Base-by-base conservation (phyloP, 768 basidiomycete genomes). In the Kondoa malvinella region DNA sequence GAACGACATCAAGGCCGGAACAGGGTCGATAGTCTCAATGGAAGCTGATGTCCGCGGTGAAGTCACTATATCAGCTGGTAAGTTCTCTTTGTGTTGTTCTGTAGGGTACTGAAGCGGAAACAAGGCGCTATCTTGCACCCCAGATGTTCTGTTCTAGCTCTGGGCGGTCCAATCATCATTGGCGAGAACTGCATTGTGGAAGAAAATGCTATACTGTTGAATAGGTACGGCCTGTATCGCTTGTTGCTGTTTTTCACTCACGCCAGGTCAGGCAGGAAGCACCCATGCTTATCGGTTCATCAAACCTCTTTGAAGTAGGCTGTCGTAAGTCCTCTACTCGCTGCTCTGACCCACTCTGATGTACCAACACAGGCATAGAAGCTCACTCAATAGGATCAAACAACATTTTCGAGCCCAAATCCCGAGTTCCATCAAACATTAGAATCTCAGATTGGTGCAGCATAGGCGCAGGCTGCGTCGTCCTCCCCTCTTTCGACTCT, bases 21-120 rank as follows among this genome's bases (percentile, higher is more conserved):
- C 91, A 1, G 89, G 86, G 75, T 87, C 90, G 3, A 82, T 94
- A 61, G 87, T 96, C 31, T 90, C 89, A 75, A 87, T 90, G 75
- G 92, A 95, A 79, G 88, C 89, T 32, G 92, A 96, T 70, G 81
- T 97, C 72, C 89, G 89, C 76, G 94, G 95, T 64, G 87, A 92
- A 74, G 88, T 94, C 66, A 92, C 91, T 25, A 87, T 99, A 67
- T 92, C 91, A 30, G 81, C 88, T 75, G 87, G 89, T 85, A 64
- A 33, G 68, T 27, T 58, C 61, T 40, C 26, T 66, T 29, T 29
- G 32, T n/a, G n/a, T 4, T 64, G 30, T 17, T 32, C 4, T 8
- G 63, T 16, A 4, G 63, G 16, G 40, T 21, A 34, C 63, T n/a
- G n/a, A n/a, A n/a, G 17, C 16, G 21, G 21, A 14, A 66, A 2